Percentiles rank a stretch among this genome's conserved stretches.
phyloP scores from a whole-genome alignment of 2,329 filamentous ascomycete species.

The Xylaria sp. region DNA sequence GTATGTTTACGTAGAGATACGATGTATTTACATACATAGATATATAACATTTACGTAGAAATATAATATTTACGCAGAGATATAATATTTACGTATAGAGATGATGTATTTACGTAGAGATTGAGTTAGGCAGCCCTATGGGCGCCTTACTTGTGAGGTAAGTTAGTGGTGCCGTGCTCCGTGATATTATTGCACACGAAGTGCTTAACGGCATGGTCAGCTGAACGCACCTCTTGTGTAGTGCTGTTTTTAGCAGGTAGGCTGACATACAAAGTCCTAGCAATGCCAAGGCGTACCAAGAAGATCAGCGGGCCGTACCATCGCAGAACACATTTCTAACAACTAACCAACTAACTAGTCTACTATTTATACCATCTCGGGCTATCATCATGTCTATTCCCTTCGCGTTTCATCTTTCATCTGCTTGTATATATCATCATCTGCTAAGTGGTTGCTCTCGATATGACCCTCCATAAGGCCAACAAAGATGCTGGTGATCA shows the following conservation, averaged over 20 bases:
- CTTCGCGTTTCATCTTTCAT: background rate
- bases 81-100: no score
- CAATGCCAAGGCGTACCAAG: constrained; percentile 19
- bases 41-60: no score
- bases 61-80: no score
- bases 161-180: no score
- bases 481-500: constrained; percentile 29
- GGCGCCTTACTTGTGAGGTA: no score
- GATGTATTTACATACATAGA: no score
- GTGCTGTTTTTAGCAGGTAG: constrained; percentile 7
- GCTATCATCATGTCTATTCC: background rate
- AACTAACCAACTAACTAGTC: background rate
- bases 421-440: background rate
- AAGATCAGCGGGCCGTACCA: background rate
- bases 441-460: background rate
- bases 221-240: constrained; percentile 7
- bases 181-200: no score
- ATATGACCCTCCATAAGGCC: constrained; percentile 17
- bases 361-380: constrained; percentile 1
- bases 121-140: no score
- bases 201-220: constrained; percentile 7
- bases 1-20: no score
- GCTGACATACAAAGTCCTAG: constrained; percentile 19
- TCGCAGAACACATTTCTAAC: background rate
- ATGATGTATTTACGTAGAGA: no score